Evolutionary conservation across 441 rosid genomes (phyloP).

Genomic region (Croton setiger): DNA sequence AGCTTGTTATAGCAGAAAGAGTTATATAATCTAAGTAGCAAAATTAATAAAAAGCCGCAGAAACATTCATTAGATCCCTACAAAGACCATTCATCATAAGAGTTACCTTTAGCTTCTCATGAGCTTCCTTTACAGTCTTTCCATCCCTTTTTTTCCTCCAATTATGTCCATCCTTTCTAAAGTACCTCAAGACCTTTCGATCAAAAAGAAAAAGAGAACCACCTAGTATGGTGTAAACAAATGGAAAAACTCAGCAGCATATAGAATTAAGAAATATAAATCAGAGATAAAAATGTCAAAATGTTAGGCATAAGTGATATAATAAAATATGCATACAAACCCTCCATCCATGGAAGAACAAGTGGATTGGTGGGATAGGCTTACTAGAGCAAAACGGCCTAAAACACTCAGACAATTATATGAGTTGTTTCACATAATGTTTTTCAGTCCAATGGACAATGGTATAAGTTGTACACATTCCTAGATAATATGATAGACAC

Average conservation of each 20-base stretch:
- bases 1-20: no score
- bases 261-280: not conserved
- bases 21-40: not conserved
- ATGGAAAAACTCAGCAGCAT: constrained; percentile 14
- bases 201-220: constrained; percentile 94
- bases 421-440: not conserved
- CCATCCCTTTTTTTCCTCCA: constrained; percentile 99
- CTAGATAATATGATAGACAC: no score
- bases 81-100: not conserved
- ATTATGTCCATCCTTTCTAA: constrained; percentile 93
- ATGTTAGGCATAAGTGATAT: not conserved
- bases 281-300: not conserved
- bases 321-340: no score
- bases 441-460: not conserved
- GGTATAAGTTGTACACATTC: not conserved
- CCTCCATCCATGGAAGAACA: not conserved
- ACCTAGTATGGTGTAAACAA: constrained; percentile 41
- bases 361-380: no score
- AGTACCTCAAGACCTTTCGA: constrained; percentile 89
- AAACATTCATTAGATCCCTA: not conserved
- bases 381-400: not conserved
- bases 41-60: not conserved
- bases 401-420: no score
- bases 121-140: constrained; percentile 95
- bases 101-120: constrained; percentile 91